Base-by-base conservation (phyloP, 2,329 filamentous ascomycete species). In the Venturia asperata region DNA sequence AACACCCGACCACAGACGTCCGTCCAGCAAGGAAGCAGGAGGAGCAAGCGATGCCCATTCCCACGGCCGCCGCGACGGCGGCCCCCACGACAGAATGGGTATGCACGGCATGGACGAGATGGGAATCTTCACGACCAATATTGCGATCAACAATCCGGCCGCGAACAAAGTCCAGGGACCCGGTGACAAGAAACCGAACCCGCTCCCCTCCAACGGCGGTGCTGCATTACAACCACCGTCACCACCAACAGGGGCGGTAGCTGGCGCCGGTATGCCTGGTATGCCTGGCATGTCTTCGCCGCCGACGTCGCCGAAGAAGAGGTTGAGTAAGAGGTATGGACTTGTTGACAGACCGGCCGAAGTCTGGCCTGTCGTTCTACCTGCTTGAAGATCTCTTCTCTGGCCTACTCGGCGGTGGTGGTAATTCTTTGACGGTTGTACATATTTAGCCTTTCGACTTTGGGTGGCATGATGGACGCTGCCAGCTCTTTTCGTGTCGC, bases 51-150 rank as follows among this genome's bases (percentile, higher is more conserved):
- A 19, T 15, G 52, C 30, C 15, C 52, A 58, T 24, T n/a, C 52
- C 15, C 17, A 37, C 27, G 3, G 6, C 27, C 21, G 21, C 5
- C 21, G 30, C 5, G 52, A 58, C 27, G 52, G 52, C 15, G 27
- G 30, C 24, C 30, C 52, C 27, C 52, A 58, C 52, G 52, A 21
- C 52, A 27, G 21, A 2, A 49, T 49, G 45, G 62, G 62, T 2
- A 63, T 63, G 62, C 3, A 37, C 6, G 45, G 30, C n/a, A 52
- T 52, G 62, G 62, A 63, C n/a, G 62, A 63, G 34, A 63, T 63
- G 62, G 62, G 62, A 1, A 63, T 63, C 24, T 63, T 63, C 45
- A 63, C 62, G 15, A 45, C 43, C 4, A 63, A 63, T 30, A 63
- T 63, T 17, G 62, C 62, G 2, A 62, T 47, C 21, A 34, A 43